These are phyloP conservation scores for Calocybe cyanea DNA, from an alignment of 768 basidiomycete genomes.

Conservation along the genomic window DNA sequence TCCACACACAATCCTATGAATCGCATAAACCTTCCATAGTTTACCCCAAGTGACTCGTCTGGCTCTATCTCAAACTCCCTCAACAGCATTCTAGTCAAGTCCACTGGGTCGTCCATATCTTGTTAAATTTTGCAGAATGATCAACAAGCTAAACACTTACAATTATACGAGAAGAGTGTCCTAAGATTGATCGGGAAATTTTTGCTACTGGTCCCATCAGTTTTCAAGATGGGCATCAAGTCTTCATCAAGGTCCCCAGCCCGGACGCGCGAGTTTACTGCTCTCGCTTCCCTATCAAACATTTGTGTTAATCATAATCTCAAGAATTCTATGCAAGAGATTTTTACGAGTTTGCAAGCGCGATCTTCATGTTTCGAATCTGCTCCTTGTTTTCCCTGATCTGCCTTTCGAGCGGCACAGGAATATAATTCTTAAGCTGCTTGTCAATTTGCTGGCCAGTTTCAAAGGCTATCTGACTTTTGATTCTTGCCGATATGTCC, in stretches of 20 bases:
- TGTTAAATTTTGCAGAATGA: not conserved
- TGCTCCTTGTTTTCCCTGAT: slow-evolving; percentile 38
- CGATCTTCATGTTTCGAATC: slow-evolving; percentile 38
- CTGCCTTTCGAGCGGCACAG: slow-evolving; percentile 43
- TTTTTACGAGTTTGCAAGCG: slow-evolving; percentile 48
- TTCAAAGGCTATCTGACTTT: slow-evolving; percentile 37
- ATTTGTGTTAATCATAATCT: not conserved
- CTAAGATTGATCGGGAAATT: slow-evolving; percentile 48
- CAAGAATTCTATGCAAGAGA: not conserved
- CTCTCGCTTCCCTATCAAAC: slow-evolving; percentile 40
- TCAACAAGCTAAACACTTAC: slow-evolving; percentile 30
- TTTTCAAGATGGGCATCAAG: slow-evolving; percentile 42
- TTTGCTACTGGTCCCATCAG: slow-evolving; percentile 43
- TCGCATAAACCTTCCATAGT: slow-evolving; percentile 53
- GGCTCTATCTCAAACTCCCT: slow-evolving; percentile 46
- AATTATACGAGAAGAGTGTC: slow-evolving; percentile 48
- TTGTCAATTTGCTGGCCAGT: slow-evolving; percentile 42
- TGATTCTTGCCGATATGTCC: slow-evolving; percentile 34
- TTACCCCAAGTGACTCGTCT: slow-evolving; percentile 36
- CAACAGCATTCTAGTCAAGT: slow-evolving; percentile 37
- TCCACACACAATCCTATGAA: slow-evolving; percentile 43
- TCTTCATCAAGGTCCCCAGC: slow-evolving; percentile 38
- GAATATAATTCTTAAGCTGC: slow-evolving; percentile 47
- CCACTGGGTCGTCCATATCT: slow-evolving; percentile 27
- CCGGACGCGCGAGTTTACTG: slow-evolving; percentile 41